Base-by-base conservation (phyloP, 2,329 filamentous ascomycete species). In the Oidium heveae region DNA sequence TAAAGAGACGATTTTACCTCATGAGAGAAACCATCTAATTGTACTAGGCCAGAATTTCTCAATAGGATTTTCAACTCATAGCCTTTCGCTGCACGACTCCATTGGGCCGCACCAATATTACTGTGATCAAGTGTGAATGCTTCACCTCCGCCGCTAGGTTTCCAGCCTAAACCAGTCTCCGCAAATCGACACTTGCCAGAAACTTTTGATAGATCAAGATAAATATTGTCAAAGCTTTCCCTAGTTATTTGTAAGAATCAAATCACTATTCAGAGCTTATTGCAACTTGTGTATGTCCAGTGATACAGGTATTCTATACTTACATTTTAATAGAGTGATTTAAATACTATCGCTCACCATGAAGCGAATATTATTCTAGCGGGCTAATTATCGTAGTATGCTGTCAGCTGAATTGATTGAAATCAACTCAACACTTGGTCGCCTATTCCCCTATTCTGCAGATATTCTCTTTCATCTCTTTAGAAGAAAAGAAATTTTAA, bases 221-320 rank as follows among this genome's bases (percentile, higher is more conserved):
- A 88, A 71, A 96, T 94, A 70, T 86, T 87, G 66, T 96, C 89
- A 70, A 98, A 98, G 66, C 83, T 91, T 78, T 98, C 91, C 62
- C 77, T 82, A 18, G 7, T 8, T 6, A 1, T 32, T 32, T 32
- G 28, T 32, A 8, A 32, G 28, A 4, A 32, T 32, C 28, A 32
- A 32, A 32, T 32, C 9, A 32, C 7, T 32, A 32, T 32, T 8
- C 7, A 32, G 28, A 32, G 28, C 28, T 6, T 32, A 6, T 32
- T 8, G 28, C 28, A 32, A 32, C 3, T 32, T 32, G 4, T 32
- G 4, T 32, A 32, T 4, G 28, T 8, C 9, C 9, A 8, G 9
- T 32, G 28, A 32, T 32, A 8, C 28, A 32, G 28, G 7, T 32
- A 8, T 8, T 32, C 28, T 8, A 8, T 4, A 32, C 28, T 5